Percentiles rank a stretch among this genome's conserved stretches.
Evolutionary conservation across 2,329 filamentous ascomycete genomes (phyloP).

Genomic region (Claviceps sp.): DNA sequence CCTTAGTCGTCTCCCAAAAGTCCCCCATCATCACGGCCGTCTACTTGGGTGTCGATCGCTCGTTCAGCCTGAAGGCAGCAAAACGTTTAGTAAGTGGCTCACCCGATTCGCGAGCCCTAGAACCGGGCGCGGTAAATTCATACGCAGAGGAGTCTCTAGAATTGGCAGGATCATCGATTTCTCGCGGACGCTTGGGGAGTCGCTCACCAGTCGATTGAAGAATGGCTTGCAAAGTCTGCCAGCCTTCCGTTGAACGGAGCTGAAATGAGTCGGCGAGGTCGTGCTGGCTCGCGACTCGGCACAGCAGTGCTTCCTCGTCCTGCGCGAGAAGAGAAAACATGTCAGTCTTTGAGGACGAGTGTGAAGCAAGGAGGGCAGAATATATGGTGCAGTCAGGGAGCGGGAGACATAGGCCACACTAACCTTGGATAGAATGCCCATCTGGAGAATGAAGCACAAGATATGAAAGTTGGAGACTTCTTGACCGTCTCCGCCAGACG

Average conservation of each 20-base stretch:
- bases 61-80: slow-evolving; percentile 52
- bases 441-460: slow-evolving; percentile 69
- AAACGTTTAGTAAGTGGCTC: slow-evolving; percentile 52
- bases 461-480: slow-evolving; percentile 89
- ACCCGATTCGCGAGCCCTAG: slow-evolving; percentile 22
- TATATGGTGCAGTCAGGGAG: neutral
- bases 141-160: slow-evolving; percentile 12
- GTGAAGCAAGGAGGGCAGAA: neutral
- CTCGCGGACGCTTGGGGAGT: slow-evolving; percentile 60
- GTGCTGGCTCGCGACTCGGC: slow-evolving; percentile 69
- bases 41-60: slow-evolving; percentile 13
- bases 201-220: slow-evolving; percentile 96
- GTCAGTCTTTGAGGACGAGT: neutral
- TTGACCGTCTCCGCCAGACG: slow-evolving; percentile 46
- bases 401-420: slow-evolving; percentile 12
- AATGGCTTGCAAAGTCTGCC: slow-evolving; percentile 87
- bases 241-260: slow-evolving; percentile 75
- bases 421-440: slow-evolving; percentile 79
- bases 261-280: slow-evolving; percentile 71
- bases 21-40: neutral
- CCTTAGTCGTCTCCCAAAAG: neutral
- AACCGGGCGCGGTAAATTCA: slow-evolving; percentile 3
- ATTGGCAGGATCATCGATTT: slow-evolving; percentile 21
- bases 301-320: slow-evolving; percentile 82
- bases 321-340: slow-evolving; percentile 22